These are phyloP conservation scores for Musa acuminata DNA, from an alignment of 176 grass and related monocot species.

Conservation along the genomic window DNA sequence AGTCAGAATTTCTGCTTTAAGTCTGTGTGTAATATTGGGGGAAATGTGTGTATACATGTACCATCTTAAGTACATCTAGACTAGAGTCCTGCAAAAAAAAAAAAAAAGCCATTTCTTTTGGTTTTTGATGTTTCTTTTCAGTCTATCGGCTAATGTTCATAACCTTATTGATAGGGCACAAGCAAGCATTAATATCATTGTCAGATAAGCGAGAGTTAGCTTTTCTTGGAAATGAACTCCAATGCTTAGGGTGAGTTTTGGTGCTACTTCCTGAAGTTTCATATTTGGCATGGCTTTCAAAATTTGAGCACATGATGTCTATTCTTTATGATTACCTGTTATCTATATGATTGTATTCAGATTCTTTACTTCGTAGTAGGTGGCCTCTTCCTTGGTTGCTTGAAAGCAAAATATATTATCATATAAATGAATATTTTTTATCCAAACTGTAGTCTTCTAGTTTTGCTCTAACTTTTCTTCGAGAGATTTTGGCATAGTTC, in stretches of 20 bases:
- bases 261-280: neutral
- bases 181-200: slow-evolving; percentile 57
- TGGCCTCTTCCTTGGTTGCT: neutral
- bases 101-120: neutral
- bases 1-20: too few relatives aligned
- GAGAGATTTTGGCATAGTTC: too few relatives aligned
- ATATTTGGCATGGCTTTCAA: neutral
- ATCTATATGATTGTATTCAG: neutral
- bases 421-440: too few relatives aligned
- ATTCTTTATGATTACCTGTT: neutral
- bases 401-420: neutral
- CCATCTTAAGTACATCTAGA: too few relatives aligned
- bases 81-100: neutral
- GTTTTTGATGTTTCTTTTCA: too few relatives aligned
- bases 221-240: slow-evolving; percentile 53
- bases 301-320: neutral
- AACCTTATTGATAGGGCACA: slow-evolving; percentile 23
- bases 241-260: slow-evolving; percentile 43
- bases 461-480: too few relatives aligned
- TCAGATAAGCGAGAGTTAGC: slow-evolving; percentile 51
- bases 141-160: neutral
- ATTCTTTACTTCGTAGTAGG: neutral
- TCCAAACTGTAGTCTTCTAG: too few relatives aligned
- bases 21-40: too few relatives aligned
- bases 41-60: too few relatives aligned